phyloP scores from a whole-genome alignment of 768 basidiomycete species.

The Termitomyces sp. region DNA sequence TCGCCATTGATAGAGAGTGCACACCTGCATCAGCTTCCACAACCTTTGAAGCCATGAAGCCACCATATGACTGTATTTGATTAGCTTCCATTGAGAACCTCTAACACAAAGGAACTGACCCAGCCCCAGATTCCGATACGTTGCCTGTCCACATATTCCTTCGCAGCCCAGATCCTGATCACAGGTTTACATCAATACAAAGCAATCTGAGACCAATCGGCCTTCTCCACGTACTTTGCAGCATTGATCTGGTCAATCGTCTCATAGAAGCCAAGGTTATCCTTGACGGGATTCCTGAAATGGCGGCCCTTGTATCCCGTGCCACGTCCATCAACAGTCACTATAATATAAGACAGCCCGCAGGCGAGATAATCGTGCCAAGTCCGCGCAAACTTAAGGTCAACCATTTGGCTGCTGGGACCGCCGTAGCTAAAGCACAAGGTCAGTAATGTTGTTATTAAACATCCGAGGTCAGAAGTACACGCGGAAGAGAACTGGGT shows the following conservation, averaged over 20 bases:
- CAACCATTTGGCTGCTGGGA: conserved; percentile 76
- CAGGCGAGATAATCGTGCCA: conserved; percentile 89
- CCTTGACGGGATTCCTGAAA: conserved; percentile 83
- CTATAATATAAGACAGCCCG: conserved; percentile 76
- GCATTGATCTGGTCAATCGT: conserved; percentile 85
- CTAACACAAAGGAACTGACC: conserved; percentile 43
- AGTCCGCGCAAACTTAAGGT: conserved; percentile 59
- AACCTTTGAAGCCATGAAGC: conserved; percentile 92
- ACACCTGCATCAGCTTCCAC: conserved; percentile 87
- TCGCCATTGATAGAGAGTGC: conserved; percentile 86
- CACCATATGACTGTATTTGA: conserved; percentile 76
- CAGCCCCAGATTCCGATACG: conserved; percentile 98
- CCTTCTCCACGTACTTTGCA: conserved; percentile 53
- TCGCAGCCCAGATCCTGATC: conserved; percentile 72
- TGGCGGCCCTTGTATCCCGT: conserved; percentile 87
- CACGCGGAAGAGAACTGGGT: conserved; percentile 90
- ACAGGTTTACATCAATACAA: not conserved
- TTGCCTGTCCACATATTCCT: conserved; percentile 81
- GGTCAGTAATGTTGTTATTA: conserved; percentile 1
- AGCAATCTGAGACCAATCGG: not conserved
- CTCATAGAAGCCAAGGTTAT: conserved; percentile 86
- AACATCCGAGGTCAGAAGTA: conserved; percentile 27
- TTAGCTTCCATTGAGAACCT: conserved; percentile 3
- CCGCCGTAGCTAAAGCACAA: conserved; percentile 71
- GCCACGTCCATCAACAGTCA: conserved; percentile 88